Conservation (phyloP, 352 stramenopile species). For the Pythium periplocum region DNA sequence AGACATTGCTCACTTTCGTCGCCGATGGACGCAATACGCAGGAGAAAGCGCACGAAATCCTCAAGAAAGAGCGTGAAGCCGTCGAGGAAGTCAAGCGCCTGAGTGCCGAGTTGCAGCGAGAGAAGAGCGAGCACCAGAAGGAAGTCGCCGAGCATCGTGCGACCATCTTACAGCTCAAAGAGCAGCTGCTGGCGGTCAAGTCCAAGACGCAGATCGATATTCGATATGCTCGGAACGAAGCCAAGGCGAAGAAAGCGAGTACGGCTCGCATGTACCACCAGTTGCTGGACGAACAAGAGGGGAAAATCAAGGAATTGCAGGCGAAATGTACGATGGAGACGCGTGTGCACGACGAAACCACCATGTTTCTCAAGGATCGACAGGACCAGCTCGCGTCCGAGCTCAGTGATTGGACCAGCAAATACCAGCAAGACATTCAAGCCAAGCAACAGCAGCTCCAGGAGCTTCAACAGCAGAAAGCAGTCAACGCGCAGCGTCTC, state of each 20-base stretch:
- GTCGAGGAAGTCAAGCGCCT: slow-evolving; percentile 86
- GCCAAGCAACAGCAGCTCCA: slow-evolving; percentile 60
- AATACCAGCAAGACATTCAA: slow-evolving; percentile 81
- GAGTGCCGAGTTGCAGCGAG: slow-evolving; percentile 64
- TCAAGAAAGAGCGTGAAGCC: slow-evolving; percentile 83
- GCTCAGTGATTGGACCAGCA: slow-evolving; percentile 64
- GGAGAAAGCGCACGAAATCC: slow-evolving; percentile 73
- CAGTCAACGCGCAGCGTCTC: slow-evolving; percentile 50
- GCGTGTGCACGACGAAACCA: slow-evolving; percentile 71
- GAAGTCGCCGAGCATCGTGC: slow-evolving; percentile 65
- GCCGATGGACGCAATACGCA: slow-evolving; percentile 69
- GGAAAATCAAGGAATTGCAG: slow-evolving; percentile 63
- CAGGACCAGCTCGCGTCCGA: slow-evolving; percentile 63
- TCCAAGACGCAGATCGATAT: slow-evolving; percentile 83
- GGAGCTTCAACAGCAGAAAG: slow-evolving; percentile 50
- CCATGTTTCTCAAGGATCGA: slow-evolving; percentile 74
- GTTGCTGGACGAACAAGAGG: slow-evolving; percentile 70
- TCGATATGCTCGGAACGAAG: slow-evolving; percentile 73
- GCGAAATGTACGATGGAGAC: slow-evolving; percentile 54
- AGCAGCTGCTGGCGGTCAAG: slow-evolving; percentile 79
- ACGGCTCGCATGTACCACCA: slow-evolving; percentile 76
- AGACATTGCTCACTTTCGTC: slow-evolving; percentile 71
- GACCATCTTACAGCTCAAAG: slow-evolving; percentile 75
- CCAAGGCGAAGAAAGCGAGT: slow-evolving; percentile 80
- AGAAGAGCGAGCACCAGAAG: slow-evolving; percentile 76